Base-by-base conservation (phyloP, 768 basidiomycete species). In the Boletus tylopilopsis region DNA sequence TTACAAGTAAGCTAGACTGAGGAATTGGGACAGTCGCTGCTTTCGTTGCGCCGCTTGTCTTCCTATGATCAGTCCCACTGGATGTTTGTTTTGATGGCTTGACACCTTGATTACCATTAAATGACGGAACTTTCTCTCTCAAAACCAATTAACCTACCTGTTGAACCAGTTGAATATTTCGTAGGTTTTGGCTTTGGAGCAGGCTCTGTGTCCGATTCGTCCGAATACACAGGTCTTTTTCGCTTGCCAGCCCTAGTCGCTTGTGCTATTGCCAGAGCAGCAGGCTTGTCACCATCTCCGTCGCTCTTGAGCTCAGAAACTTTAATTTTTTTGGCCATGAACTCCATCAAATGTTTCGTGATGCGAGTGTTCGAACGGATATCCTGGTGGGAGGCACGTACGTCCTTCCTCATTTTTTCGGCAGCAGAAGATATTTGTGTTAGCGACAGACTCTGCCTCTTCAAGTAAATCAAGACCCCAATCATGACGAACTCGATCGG, bases 401-500 rank as follows among this genome's bases (percentile, higher is more conserved):
- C 70, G 22, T 68, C 62, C 45, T 55, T 61, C 47, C 75, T 68
- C 66, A 77, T 67, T 51, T 66, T 63, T 30, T 59, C 61, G 40
- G 79, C 66, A 0, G 75, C 75, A 15, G 70, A 68, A 9, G 74
- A 70, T 29, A 79, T 66, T 47, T 79, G 76, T 2, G 62, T 60
- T 25, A 74, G 62, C 0, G 71, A 70, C 6, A 73, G 44, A 4
- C 43, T 56, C 34, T 58, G 34, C 32, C 68, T 62, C 53, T 72
- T 65, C 34, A 70, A 46, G 46, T 67, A 63, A 18, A 81, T 71
- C 53, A 79, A 58, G 47, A 72, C 67, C 18, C 64, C 69, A 0
- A 71, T 64, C 69, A 74, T 73, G 47, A 79, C 70, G 54, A 77
- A 75, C 49, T 76, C 75, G 34, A 73, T 68, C 1, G 76, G 72